Evolutionary conservation across 805 yeast genomes (phyloP), one percentile per base, ranked within the genome.

Genomic region (Teunomyces barrocoloradensis): DNA sequence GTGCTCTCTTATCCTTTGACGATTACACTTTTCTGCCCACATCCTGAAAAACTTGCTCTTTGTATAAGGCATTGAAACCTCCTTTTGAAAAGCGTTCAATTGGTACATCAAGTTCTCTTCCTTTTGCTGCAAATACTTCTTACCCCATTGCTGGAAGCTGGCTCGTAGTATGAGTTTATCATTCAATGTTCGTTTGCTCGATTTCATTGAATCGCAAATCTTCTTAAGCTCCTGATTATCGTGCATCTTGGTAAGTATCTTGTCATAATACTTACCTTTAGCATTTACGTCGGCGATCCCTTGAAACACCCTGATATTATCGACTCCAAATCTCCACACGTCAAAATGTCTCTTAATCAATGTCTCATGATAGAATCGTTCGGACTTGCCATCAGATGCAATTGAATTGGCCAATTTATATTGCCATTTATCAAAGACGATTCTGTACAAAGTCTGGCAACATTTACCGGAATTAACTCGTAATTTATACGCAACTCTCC

Each of bases 11-110:
- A 45, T 30, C 10, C 13, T 37, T 13, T 37, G 40, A 37, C 18
- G 29, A 42, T 63, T 63, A 36, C 52, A 63, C 5, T 47, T 33
- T 1, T 44, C 38, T 2, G 64, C 59, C 72, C 70, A 67, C 2
- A 20, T 20, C 6, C 48, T 35, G 6, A 66, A 50, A 10, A 29
- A 25, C 30, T 47, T 45, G 7, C 51, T 34, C 15, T 49, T 45
- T 4, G 51, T 6, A 9, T 50, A 50, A 1, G 58, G 63, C 5
- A 48, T 37, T 5, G 53, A 28, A 1, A 58, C 48, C 2, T 46
- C 44, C 2, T 44, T 21, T 9, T 56, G 46, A 48, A 70, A 63
- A 2, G 44, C 37, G 0, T 40, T 13, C n/a, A 67, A 45, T 20
- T 58, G 59, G 10, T 44, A 28, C 3, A 49, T 46, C 9, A 63